Evolutionary conservation across 352 stramenopile genomes (phyloP), one percentile per base, ranked within the genome.

Genomic region (Albugo laibachii): DNA sequence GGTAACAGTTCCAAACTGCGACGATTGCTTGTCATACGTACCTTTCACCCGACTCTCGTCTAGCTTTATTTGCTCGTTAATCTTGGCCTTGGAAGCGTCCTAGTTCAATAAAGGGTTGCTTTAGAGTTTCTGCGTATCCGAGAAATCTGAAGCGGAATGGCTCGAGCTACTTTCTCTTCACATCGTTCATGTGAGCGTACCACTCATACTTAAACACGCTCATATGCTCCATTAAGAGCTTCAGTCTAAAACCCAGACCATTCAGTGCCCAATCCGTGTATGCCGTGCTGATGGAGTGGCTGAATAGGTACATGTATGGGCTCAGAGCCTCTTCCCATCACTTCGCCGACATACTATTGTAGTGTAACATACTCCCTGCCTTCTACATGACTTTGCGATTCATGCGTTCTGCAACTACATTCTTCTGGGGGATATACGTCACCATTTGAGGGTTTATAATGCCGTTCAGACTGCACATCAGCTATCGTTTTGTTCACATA

Each of bases 391-490:
- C 45, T 0, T 46, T 59, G 0, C 55, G 39, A 42, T 69, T n/a
- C 50, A 61, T 61, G 1, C 58, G 40, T 36, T 69, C 57, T n/a
- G 55, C 57, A 2, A 65, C 50, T 0, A 50, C 52, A 36, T 66
- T 66, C 43, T 63, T 57, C 43, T 62, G 58, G 12, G 52, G 50
- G 13, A 6, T 43, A 31, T 31, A 31, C 24, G 24, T 3, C 3
- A 31, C 24, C 24, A 8, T 31, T 10, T 31, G 24, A 3, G 3
- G 24, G 3, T 3, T 31, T 31, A 31, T 31, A n/a, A 31, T 31
- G 24, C 24, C 24, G 24, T 31, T 8, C 24, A n/a, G 24, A 31
- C 3, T 31, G 24, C 24, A 31, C 24, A 31, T 31, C 24, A 8
- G 24, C 8, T 8, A 31, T 31, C 24, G 24, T 31, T 8, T 31